Evolutionary conservation across 2,329 filamentous ascomycete genomes (phyloP).

Genomic region (Neofusicoccum cordaticola): DNA sequence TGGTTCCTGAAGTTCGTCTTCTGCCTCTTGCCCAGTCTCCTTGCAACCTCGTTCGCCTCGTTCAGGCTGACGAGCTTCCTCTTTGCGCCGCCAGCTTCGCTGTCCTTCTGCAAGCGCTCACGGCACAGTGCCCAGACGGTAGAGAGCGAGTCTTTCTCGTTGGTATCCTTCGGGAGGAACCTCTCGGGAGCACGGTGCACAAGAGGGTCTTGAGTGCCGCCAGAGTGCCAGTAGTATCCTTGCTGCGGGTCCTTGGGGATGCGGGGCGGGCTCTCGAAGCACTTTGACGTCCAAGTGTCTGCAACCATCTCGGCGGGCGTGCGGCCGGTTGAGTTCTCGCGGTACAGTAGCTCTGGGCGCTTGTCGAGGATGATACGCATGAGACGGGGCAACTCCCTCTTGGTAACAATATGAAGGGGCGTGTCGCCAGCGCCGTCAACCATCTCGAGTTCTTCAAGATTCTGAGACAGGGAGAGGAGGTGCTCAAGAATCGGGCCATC

Average conservation of each 20-base stretch:
- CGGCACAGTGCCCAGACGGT: constrained; percentile 39
- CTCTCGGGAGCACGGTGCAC: neutral
- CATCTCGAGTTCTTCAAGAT: constrained; percentile 54
- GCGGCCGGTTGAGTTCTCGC: constrained; percentile 73
- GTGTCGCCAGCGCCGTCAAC: constrained; percentile 66
- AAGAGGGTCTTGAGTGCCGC: neutral
- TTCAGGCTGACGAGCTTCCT: constrained; percentile 55
- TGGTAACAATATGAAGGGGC: constrained; percentile 58
- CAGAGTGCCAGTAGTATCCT: constrained; percentile 14
- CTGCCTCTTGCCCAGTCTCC: constrained; percentile 39
- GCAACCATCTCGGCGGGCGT: constrained; percentile 69
- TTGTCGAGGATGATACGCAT: constrained; percentile 51
- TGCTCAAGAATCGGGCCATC: constrained; percentile 18
- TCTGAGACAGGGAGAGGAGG: constrained; percentile 35
- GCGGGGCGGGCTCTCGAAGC: constrained; percentile 25
- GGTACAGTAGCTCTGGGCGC: constrained; percentile 59
- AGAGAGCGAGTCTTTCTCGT: neutral
- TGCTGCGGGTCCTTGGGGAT: constrained; percentile 1
- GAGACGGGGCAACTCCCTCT: constrained; percentile 36
- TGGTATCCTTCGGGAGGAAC: constrained; percentile 23
- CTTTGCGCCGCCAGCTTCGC: constrained; percentile 33
- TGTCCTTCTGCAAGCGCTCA: constrained; percentile 25
- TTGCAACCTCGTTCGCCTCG: constrained; percentile 62
- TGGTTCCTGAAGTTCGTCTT: neutral
- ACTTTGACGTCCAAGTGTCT: constrained; percentile 49